phyloP scores from a whole-genome alignment of 2,329 filamentous ascomycete genomes.

The Helotiales sp. region DNA sequence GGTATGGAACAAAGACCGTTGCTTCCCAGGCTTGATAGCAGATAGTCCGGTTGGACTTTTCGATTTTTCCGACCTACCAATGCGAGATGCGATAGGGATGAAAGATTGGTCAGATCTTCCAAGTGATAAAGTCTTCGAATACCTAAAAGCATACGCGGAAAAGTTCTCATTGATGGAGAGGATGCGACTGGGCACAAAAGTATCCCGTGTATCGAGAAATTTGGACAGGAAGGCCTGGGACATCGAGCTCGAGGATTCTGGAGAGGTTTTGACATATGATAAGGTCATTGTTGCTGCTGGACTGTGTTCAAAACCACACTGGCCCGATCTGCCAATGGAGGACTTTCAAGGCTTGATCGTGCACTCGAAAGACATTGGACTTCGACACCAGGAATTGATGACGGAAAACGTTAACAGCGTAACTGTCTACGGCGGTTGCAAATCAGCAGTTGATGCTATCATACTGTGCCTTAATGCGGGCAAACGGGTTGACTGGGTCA shows the following conservation, averaged over 20 bases:
- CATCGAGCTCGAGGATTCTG: conserved; percentile 1
- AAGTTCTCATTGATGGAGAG: conserved; percentile 12
- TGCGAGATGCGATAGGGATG: conserved; percentile 12
- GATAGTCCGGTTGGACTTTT: conserved; percentile 15
- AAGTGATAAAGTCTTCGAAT: conserved; percentile 9
- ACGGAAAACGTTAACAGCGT: conserved; percentile 10
- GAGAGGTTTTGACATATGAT: conserved; percentile 7
- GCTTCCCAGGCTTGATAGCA: conserved; percentile 9
- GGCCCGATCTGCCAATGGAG: conserved; percentile 9
- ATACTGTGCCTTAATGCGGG: conserved; percentile 9
- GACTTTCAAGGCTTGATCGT: conserved; percentile 8
- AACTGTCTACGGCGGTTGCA: conserved; percentile 16
- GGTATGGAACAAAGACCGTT: conserved; percentile 13
- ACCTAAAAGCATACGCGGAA: conserved; percentile 13
- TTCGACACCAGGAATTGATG: conserved; percentile 1
- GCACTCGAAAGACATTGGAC: conserved; percentile 16
- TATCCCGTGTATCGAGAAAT: conserved; percentile 9
- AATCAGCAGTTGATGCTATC: conserved; percentile 15
- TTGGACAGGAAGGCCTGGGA: conserved; percentile 8
- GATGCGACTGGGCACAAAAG: conserved; percentile 5
- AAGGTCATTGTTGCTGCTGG: conserved; percentile 17
- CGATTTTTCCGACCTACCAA: conserved; percentile 17
- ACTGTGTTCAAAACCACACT: conserved; percentile 14
- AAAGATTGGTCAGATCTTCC: conserved; percentile 17
- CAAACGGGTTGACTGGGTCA: conserved; percentile 20